phyloP scores from a whole-genome alignment of 2,329 filamentous ascomycete species.

The Fusarium ambrosium region DNA sequence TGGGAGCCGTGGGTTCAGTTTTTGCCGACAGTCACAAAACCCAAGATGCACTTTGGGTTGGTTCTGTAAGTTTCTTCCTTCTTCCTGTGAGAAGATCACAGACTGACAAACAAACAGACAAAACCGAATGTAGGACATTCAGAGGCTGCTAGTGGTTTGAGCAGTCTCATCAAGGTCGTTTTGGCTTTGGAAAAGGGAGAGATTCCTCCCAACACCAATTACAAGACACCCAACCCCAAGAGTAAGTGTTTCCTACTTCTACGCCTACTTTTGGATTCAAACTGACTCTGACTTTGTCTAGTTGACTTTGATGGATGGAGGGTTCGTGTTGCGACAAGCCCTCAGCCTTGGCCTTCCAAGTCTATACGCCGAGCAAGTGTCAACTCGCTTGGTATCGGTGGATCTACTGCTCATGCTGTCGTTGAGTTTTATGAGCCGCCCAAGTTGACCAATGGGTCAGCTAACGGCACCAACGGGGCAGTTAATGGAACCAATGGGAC shows the following conservation, averaged over 20 bases:
- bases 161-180: constrained; percentile 46
- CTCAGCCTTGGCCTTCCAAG: constrained; percentile 43
- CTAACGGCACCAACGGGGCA: neutral
- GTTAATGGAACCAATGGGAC: neutral
- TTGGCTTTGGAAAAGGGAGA: constrained; percentile 44
- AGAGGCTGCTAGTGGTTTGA: constrained; percentile 47
- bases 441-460: neutral
- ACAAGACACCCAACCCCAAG: constrained; percentile 45
- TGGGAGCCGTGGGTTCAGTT: constrained; percentile 50
- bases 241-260: constrained; percentile 15
- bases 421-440: constrained; percentile 48
- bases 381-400: constrained; percentile 58
- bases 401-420: constrained; percentile 60
- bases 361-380: constrained; percentile 48
- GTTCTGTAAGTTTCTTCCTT: constrained; percentile 58
- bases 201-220: constrained; percentile 46
- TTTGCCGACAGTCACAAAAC: constrained; percentile 45
- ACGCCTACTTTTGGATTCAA: neutral
- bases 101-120: constrained; percentile 45
- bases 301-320: constrained; percentile 44
- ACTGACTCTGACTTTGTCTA: constrained; percentile 12
- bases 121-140: constrained; percentile 48
- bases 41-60: constrained; percentile 54
- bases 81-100: neutral
- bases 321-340: constrained; percentile 38